Conservation (phyloP, 2,329 filamentous ascomycete species). For the Colletotrichum neosansevieriae region DNA sequence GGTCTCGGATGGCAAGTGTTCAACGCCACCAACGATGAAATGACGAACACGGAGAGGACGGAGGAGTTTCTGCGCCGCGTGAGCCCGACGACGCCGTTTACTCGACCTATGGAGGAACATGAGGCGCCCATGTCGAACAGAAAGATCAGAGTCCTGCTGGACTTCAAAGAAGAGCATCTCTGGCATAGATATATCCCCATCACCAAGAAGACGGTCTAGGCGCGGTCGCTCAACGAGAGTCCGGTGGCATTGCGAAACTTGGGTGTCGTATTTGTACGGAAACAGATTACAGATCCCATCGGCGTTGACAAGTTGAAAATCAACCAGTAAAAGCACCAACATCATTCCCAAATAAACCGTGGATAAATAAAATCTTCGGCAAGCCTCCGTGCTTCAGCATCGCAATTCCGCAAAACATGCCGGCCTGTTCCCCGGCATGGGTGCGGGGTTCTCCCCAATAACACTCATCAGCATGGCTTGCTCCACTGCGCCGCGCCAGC, state of each 20-base stretch:
- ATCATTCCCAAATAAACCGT: neutral
- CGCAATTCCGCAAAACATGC: neutral
- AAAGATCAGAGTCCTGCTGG: conserved; percentile 70
- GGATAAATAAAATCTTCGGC: neutral
- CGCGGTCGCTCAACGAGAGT: too few relatives aligned
- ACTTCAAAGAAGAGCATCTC: conserved; percentile 69
- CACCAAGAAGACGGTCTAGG: neutral
- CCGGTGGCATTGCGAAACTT: too few relatives aligned
- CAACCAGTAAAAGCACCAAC: neutral
- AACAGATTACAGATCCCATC: too few relatives aligned
- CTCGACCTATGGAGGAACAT: conserved; percentile 66
- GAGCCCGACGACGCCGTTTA: conserved; percentile 63
- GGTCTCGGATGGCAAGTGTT: conserved; percentile 73
- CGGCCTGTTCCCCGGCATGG: conserved; percentile 14
- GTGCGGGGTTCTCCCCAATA: conserved; percentile 22
- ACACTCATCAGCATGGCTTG: neutral
- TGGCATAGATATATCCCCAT: conserved; percentile 54
- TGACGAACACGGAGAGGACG: conserved; percentile 66
- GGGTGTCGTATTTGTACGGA: too few relatives aligned
- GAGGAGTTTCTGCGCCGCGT: conserved; percentile 63
- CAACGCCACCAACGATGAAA: conserved; percentile 73
- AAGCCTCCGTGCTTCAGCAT: neutral
- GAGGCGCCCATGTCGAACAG: conserved; percentile 72
- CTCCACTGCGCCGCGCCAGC: conserved; percentile 9
- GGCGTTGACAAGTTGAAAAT: too few relatives aligned